Evolutionary conservation across 345 rosid genomes (phyloP).

Genomic region (Citrus glauca): DNA sequence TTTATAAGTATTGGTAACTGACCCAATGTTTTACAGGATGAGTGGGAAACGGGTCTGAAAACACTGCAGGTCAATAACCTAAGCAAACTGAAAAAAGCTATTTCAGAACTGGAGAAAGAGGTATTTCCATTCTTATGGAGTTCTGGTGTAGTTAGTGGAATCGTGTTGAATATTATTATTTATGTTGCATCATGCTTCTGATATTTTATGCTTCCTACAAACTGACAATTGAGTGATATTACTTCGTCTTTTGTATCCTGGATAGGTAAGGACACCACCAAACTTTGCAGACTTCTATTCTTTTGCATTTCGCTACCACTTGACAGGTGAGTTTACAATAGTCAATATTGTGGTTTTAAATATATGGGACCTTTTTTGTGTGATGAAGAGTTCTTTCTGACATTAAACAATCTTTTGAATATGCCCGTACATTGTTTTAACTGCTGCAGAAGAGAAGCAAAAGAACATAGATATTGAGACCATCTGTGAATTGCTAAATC

Average conservation of each 20-base stretch:
- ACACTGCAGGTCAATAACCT: constrained; percentile 33
- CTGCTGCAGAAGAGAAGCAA: constrained; percentile 49
- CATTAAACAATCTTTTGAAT: not conserved
- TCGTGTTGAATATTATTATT: not conserved
- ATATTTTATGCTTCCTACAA: not conserved
- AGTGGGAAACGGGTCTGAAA: constrained; percentile 49
- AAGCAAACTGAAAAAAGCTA: constrained; percentile 31
- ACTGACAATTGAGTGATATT: not conserved
- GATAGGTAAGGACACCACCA: constrained; percentile 29
- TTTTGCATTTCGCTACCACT: constrained; percentile 46
- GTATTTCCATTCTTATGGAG: constrained; percentile 16
- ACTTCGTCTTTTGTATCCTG: constrained; percentile 7
- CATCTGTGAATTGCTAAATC: constrained; percentile 45
- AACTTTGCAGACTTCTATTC: constrained; percentile 40
- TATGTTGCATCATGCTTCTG: not conserved
- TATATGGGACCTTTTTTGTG: not conserved
- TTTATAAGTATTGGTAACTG: not conserved
- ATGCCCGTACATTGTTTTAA: constrained; percentile 7
- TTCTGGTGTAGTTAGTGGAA: not conserved
- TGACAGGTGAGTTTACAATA: constrained; percentile 36
- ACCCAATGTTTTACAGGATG: constrained; percentile 29
- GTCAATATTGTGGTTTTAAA: not conserved
- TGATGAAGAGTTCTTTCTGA: not conserved
- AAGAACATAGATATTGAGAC: constrained; percentile 49
- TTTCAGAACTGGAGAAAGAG: constrained; percentile 40